These are phyloP conservation scores for Tricholoma furcatifolium DNA, from an alignment of 768 basidiomycete genomes.

Conservation along the genomic window DNA sequence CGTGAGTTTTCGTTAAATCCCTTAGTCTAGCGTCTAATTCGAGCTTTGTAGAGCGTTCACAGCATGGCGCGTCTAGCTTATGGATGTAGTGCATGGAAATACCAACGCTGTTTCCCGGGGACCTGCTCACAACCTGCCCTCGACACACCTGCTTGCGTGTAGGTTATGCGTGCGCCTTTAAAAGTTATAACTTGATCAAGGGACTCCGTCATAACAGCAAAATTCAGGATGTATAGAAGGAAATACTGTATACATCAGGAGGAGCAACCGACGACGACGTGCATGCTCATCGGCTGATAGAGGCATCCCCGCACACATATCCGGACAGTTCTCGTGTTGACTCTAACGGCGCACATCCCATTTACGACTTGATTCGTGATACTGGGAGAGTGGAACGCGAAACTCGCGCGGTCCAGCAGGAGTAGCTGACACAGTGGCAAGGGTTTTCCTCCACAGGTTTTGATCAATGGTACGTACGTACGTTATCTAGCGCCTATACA, in stretches of 20 bases:
- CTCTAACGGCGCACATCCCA: conserved; percentile 60
- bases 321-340: conserved; percentile 44
- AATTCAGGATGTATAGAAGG: background rate
- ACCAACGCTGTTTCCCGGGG: no score
- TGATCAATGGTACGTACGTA: conserved; percentile 65
- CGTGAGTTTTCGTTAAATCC: no score
- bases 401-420: conserved; percentile 66
- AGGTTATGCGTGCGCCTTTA: no score
- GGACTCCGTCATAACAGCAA: background rate
- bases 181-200: background rate
- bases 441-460: conserved; percentile 82
- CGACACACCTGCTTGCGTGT: no score
- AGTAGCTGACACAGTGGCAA: conserved; percentile 68
- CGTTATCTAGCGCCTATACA: background rate
- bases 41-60: no score
- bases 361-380: conserved; percentile 68
- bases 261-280: background rate
- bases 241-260: background rate
- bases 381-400: conserved; percentile 68
- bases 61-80: no score
- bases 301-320: conserved; percentile 22
- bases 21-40: no score
- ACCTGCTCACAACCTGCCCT: no score
- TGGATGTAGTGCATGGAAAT: no score
- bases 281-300: background rate